phyloP scores from a whole-genome alignment of 192 early-diverging fungal species.

The Jimgerdemannia lactiflua region DNA sequence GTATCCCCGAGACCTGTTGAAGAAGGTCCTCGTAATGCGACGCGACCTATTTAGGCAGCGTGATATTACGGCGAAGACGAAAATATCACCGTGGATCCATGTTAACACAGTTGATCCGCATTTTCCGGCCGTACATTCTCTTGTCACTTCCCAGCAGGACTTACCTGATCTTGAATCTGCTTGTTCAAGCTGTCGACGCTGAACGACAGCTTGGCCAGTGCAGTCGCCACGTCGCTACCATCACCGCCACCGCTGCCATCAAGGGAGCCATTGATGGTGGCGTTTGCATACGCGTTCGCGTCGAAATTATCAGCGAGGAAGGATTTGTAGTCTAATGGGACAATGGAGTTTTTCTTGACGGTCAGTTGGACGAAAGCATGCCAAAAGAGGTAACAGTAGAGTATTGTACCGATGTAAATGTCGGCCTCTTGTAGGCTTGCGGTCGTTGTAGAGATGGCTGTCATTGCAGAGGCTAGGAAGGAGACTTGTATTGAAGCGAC shows the following conservation, averaged over 20 bases:
- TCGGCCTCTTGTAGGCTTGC: slow-evolving; percentile 11
- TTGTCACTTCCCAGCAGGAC: slow-evolving; percentile 1
- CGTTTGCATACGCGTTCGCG: slow-evolving; percentile 62
- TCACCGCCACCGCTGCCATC: slow-evolving; percentile 48
- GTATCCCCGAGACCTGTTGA: slow-evolving; percentile 63
- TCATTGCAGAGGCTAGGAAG: background rate
- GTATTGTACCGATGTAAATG: slow-evolving; percentile 12
- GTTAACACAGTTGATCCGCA: no score
- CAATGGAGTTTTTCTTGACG: background rate
- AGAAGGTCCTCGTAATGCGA: slow-evolving; percentile 66
- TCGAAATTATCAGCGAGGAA: slow-evolving; percentile 66
- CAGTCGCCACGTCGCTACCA: slow-evolving; percentile 58
- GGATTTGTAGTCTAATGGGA: slow-evolving; percentile 57
- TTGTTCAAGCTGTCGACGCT: slow-evolving; percentile 74
- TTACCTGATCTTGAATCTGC: slow-evolving; percentile 70
- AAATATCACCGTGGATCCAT: background rate
- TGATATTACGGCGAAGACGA: background rate
- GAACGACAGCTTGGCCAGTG: slow-evolving; percentile 63
- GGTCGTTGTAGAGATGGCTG: background rate
- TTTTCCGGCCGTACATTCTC: no score
- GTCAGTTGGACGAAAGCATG: background rate
- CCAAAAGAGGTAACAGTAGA: no score
- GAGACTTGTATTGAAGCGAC: background rate
- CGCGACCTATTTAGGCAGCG: slow-evolving; percentile 48
- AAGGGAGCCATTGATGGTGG: slow-evolving; percentile 53